Percentiles rank a stretch among this genome's conserved stretches.
phyloP scores from a whole-genome alignment of 1,139 yeast species.

The Geotrichum europaeum region DNA sequence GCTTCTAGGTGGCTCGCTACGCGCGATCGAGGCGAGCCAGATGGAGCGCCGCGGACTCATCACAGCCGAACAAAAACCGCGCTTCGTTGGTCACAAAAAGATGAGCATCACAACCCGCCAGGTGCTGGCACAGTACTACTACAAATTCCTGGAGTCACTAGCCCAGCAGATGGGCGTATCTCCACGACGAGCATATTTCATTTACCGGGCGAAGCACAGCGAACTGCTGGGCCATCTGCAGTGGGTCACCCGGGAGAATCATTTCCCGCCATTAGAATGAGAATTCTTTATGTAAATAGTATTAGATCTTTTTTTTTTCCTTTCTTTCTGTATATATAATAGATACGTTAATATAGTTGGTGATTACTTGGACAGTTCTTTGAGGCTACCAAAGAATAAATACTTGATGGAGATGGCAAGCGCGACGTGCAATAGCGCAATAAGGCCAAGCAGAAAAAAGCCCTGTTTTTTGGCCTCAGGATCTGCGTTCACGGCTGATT shows the following conservation, averaged over 20 bases:
- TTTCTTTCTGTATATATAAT: not conserved
- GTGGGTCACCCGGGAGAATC: not conserved
- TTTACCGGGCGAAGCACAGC: not conserved
- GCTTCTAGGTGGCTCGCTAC: constrained; percentile 5
- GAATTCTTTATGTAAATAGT: not conserved
- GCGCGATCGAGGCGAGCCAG: not conserved
- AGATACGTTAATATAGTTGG: not conserved
- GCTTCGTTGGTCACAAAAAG: constrained; percentile 8
- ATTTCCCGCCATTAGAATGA: not conserved
- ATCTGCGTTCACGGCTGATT: constrained; percentile 29
- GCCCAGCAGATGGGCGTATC: not conserved
- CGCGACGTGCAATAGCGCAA: constrained; percentile 34
- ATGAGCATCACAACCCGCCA: not conserved
- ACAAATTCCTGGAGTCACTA: not conserved
- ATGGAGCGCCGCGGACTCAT: not conserved
- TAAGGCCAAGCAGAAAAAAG: constrained; percentile 30
- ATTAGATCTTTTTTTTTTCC: not conserved
- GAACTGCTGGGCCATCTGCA: not conserved
- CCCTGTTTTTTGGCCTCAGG: constrained; percentile 30
- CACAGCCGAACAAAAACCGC: constrained; percentile 2
- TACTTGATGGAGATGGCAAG: constrained; percentile 37
- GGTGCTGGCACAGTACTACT: constrained; percentile 5
- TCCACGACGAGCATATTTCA: not conserved
- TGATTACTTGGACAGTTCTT: constrained; percentile 2
- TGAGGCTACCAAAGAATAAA: constrained; percentile 30